Percentiles rank a stretch among this genome's conserved stretches.
These are phyloP conservation scores for Podila epicladia DNA, from an alignment of 192 early-diverging fungal species.

Conservation along the genomic window DNA sequence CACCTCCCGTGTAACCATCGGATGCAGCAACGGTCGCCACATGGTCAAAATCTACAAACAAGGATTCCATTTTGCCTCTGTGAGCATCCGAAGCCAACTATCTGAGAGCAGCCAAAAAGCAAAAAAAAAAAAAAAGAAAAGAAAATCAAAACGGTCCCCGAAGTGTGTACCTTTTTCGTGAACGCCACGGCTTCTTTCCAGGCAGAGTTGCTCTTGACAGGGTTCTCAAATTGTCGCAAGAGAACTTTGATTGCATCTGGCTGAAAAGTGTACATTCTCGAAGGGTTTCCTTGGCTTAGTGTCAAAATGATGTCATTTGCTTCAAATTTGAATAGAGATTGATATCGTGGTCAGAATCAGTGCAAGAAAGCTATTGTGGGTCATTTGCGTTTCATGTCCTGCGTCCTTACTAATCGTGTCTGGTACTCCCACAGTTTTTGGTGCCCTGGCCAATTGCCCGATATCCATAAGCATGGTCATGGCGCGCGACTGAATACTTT, in stretches of 20 bases:
- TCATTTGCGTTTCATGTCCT: no score
- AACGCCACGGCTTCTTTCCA: constrained; percentile 12
- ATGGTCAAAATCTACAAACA: constrained; percentile 21
- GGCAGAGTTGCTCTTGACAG: not conserved
- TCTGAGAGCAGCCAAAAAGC: not conserved
- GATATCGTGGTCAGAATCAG: not conserved
- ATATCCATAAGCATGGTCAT: constrained; percentile 13
- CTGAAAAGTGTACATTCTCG: constrained; percentile 32
- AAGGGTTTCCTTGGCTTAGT: constrained; percentile 25
- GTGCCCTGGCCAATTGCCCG: not conserved
- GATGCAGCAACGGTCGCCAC: constrained; percentile 21
- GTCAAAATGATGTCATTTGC: constrained; percentile 49
- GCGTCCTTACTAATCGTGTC: no score
- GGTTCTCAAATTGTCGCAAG: constrained; percentile 29
- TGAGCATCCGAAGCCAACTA: not conserved
- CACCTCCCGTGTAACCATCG: constrained; percentile 11
- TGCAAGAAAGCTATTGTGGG: not conserved
- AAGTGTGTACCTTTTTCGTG: constrained; percentile 26
- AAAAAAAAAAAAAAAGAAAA: not conserved
- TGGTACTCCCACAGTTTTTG: constrained; percentile 8
- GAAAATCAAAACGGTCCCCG: constrained; percentile 6
- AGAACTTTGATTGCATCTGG: constrained; percentile 28
- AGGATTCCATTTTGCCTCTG: not conserved
- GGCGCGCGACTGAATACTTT: constrained; percentile 6
- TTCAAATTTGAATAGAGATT: constrained; percentile 10